These are phyloP conservation scores for Mycena floridula DNA, from an alignment of 768 basidiomycete species.

Conservation along the genomic window DNA sequence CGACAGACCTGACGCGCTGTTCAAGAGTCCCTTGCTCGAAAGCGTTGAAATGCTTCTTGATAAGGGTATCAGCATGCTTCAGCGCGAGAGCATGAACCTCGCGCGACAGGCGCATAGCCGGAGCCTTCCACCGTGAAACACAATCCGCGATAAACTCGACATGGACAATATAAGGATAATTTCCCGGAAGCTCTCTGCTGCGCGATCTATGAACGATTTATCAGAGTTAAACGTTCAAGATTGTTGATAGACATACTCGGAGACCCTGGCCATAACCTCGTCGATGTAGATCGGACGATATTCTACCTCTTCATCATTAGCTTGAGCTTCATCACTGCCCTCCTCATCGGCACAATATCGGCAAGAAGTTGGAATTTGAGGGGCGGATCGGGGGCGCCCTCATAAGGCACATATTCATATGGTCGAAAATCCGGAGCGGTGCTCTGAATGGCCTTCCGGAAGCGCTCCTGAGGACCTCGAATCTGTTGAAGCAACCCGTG, in stretches of 20 bases:
- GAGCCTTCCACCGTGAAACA: slow-evolving; percentile 41
- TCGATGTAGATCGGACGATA: slow-evolving; percentile 37
- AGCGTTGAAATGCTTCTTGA: slow-evolving; percentile 40
- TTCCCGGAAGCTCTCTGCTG: slow-evolving; percentile 64
- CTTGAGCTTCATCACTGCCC: neutral
- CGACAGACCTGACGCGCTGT: neutral
- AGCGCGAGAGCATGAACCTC: slow-evolving; percentile 29
- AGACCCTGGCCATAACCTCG: slow-evolving; percentile 42
- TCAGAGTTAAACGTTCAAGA: neutral
- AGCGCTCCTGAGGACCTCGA: slow-evolving; percentile 38
- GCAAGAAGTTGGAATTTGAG: slow-evolving; percentile 11
- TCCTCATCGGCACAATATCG: slow-evolving; percentile 31
- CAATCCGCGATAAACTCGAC: slow-evolving; percentile 39
- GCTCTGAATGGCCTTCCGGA: slow-evolving; percentile 37
- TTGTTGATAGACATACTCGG: slow-evolving; percentile 39
- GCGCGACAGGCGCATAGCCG: slow-evolving; percentile 41
- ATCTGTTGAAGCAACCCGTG: slow-evolving; percentile 54
- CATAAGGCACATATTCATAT: too few species aligned
- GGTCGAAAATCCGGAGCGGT: slow-evolving; percentile 60
- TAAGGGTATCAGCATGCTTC: slow-evolving; percentile 33
- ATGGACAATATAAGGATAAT: slow-evolving; percentile 60
- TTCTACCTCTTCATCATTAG: neutral
- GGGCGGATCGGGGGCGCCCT: slow-evolving; percentile 5
- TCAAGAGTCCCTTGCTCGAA: slow-evolving; percentile 40
- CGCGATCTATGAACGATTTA: slow-evolving; percentile 44